phyloP scores from a whole-genome alignment of 805 yeast genomes.

The Teunomyces pallodes region DNA sequence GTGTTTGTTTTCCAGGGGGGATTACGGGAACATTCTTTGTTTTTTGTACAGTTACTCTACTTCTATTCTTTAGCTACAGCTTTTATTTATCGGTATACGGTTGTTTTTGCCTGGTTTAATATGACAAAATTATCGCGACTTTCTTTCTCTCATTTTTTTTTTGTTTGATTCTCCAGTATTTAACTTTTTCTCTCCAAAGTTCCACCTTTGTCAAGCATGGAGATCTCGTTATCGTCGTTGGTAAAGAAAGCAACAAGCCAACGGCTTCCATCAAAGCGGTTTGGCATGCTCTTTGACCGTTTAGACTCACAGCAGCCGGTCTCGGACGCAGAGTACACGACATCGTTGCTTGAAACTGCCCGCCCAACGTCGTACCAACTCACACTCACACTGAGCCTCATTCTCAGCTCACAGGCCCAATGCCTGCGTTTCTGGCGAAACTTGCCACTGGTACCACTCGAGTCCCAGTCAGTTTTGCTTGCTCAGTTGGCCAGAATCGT shows the following conservation, averaged over 20 bases:
- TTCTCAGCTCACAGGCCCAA: neutral
- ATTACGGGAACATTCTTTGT: too few species aligned
- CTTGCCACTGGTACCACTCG: neutral
- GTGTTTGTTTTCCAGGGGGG: constrained; percentile 2
- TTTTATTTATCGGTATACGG: too few species aligned
- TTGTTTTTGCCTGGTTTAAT: too few species aligned
- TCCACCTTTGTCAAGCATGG: neutral
- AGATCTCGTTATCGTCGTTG: constrained; percentile 14
- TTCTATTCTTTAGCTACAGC: too few species aligned
- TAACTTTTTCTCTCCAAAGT: too few species aligned
- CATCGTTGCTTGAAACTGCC: constrained; percentile 22
- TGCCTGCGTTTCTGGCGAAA: neutral
- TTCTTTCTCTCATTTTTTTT: too few species aligned
- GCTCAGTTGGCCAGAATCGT: neutral
- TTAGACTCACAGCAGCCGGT: constrained; percentile 20
- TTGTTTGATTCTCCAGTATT: too few species aligned
- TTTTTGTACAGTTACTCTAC: neutral
- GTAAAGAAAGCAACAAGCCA: constrained; percentile 19
- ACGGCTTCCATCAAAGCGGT: constrained; percentile 21
- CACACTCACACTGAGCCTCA: constrained; percentile 8
- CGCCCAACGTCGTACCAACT: constrained; percentile 7
- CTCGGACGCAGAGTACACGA: constrained; percentile 22
- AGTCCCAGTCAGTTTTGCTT: neutral
- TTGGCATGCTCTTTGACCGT: constrained; percentile 27
- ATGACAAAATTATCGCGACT: too few species aligned